Conservation (phyloP, 78 protist genomes). For the Bigelowiella natans region DNA sequence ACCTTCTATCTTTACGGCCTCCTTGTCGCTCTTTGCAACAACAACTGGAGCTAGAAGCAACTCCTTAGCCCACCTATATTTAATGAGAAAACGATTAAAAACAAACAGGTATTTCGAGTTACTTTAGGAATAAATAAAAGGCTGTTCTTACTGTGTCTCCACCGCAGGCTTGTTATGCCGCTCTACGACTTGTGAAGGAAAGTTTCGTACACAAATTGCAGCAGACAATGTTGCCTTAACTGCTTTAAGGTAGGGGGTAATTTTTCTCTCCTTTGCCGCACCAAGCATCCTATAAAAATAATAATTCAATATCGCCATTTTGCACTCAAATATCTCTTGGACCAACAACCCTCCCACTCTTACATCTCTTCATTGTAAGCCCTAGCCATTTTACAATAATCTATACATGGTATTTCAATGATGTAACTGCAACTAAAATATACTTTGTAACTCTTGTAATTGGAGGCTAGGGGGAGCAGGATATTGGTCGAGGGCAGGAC, state of each 20-base stretch:
- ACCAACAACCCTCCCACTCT: too few species aligned
- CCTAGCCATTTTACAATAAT: too few species aligned
- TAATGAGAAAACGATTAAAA: too few species aligned
- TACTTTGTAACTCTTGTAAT: too few species aligned
- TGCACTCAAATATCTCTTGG: too few species aligned
- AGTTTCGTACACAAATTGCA: constrained; percentile 11
- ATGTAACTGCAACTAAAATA: too few species aligned
- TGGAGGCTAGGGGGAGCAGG: too few species aligned
- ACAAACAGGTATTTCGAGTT: not conserved
- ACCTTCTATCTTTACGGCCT: constrained; percentile 78
- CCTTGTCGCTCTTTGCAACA: constrained; percentile 72
- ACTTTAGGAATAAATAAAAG: not conserved
- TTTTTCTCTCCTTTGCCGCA: not conserved
- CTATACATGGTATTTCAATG: too few species aligned
- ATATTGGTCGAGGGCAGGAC: too few species aligned
- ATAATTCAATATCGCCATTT: too few species aligned
- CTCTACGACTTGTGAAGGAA: constrained; percentile 68
- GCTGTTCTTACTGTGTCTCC: constrained; percentile 59
- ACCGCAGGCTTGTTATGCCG: constrained; percentile 99
- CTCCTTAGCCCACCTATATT: constrained; percentile 48
- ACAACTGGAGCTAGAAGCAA: constrained; percentile 72
- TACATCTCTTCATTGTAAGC: too few species aligned
- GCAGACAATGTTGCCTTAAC: not conserved
- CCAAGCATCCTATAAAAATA: too few species aligned
- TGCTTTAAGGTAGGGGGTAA: not conserved